Percentiles rank a stretch among this genome's conserved stretches.
Conservation (phyloP, 805 yeast genomes). For the Candida namnaoensis region DNA sequence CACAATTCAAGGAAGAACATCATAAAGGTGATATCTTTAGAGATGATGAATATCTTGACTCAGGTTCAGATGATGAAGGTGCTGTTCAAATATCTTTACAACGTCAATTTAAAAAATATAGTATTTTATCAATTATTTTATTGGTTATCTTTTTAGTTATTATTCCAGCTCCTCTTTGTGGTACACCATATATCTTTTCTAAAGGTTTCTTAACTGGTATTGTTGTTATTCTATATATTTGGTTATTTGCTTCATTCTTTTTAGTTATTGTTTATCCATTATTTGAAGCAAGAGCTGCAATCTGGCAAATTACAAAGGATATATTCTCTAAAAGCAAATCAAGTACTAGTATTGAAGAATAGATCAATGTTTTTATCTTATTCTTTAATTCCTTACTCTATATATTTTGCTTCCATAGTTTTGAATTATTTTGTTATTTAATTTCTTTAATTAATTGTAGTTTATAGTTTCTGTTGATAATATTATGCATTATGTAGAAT, state of each 20-base stretch:
- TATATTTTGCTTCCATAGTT: no score
- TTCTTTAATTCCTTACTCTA: no score
- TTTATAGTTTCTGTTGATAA: no score
- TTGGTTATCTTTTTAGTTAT: slow-evolving; percentile 19
- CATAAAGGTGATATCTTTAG: no score
- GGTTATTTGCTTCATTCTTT: slow-evolving; percentile 26
- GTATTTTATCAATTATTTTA: slow-evolving; percentile 14
- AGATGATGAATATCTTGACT: neutral
- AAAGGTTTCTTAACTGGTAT: slow-evolving; percentile 22
- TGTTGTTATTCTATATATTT: slow-evolving; percentile 22
- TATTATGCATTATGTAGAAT: no score
- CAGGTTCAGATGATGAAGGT: neutral
- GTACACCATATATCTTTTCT: slow-evolving; percentile 24
- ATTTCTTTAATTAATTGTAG: no score
- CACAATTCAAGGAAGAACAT: neutral
- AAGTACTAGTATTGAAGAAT: no score
- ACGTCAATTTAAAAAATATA: slow-evolving; percentile 21
- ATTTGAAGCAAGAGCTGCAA: slow-evolving; percentile 16
- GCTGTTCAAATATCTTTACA: slow-evolving; percentile 12
- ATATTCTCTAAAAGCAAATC: no score
- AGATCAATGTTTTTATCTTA: no score
- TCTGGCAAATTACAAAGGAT: neutral
- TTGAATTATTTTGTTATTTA: no score
- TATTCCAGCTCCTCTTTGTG: slow-evolving; percentile 27
- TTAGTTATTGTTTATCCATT: slow-evolving; percentile 23